Conservation (phyloP, 495 filamentous ascomycete species). For the Melanomma pulvis-pyrius region DNA sequence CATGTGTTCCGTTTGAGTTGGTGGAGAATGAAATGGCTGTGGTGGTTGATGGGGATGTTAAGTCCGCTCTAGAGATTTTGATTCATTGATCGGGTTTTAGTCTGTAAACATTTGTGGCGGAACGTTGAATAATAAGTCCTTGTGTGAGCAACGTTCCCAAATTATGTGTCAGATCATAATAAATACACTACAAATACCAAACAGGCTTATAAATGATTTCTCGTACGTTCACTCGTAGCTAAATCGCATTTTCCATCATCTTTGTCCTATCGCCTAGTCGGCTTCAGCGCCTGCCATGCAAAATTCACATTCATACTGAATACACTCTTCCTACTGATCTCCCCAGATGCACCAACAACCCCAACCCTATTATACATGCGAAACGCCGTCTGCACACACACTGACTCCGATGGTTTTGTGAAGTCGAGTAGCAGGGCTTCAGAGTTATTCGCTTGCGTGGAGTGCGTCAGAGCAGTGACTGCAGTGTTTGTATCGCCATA, state of each 20-base stretch:
- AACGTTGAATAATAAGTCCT: no score
- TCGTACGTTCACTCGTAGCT: no score
- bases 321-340: slow-evolving; percentile 8
- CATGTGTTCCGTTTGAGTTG: no score
- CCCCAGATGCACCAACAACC: not conserved
- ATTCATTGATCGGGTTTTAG: no score
- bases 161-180: no score
- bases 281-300: not conserved
- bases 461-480: not conserved
- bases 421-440: not conserved
- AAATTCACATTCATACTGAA: slow-evolving; percentile 4
- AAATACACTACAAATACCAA: no score
- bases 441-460: not conserved
- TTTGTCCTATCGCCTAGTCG: not conserved
- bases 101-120: no score
- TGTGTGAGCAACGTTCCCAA: no score
- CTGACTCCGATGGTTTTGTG: not conserved
- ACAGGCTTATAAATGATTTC: no score
- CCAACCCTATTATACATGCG: not conserved
- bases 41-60: no score
- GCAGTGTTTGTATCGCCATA: not conserved
- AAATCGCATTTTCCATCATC: not conserved
- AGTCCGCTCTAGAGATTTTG: no score
- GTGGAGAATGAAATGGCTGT: no score
- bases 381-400: slow-evolving; percentile 12